phyloP scores from a whole-genome alignment of 371 early-diverging fungal species.

The Mucor saturninus region DNA sequence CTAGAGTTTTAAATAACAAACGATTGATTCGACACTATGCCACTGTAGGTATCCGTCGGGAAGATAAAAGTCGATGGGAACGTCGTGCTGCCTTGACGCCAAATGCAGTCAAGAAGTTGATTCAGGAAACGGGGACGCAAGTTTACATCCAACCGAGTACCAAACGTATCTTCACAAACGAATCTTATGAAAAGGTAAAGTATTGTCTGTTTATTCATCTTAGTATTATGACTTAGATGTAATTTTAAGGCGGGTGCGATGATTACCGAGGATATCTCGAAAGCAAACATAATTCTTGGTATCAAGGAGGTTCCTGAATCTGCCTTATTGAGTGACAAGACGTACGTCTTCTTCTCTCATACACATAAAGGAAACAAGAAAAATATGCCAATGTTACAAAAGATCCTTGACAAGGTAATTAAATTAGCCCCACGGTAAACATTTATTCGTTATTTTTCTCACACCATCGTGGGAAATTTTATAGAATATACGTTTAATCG shows the following conservation, averaged over 20 bases:
- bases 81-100: slow-evolving; percentile 89
- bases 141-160: slow-evolving; percentile 93
- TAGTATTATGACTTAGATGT: not conserved
- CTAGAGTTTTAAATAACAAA: not conserved
- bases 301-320: slow-evolving; percentile 96
- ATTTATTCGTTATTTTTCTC: slow-evolving; percentile 16
- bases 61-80: slow-evolving; percentile 97
- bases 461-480: slow-evolving; percentile 27
- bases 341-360: slow-evolving; percentile 95
- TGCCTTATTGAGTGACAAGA: slow-evolving; percentile 84
- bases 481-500: slow-evolving; percentile 89
- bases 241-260: slow-evolving; percentile 80
- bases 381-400: slow-evolving; percentile 92
- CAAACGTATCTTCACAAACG: slow-evolving; percentile 88
- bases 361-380: slow-evolving; percentile 95
- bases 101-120: slow-evolving; percentile 74
- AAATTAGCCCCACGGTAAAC: not conserved
- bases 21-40: slow-evolving; percentile 1
- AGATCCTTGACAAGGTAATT: slow-evolving; percentile 85
- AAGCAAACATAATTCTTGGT: slow-evolving; percentile 92
- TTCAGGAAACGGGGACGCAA: slow-evolving; percentile 78
- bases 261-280: slow-evolving; percentile 85
- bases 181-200: slow-evolving; percentile 73
- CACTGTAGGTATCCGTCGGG: slow-evolving; percentile 85
- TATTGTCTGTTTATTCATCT: not conserved